Percentiles rank a stretch among this genome's conserved stretches.
These are phyloP conservation scores for Phytophthora litchii DNA, from an alignment of 352 stramenopile species.

Conservation along the genomic window DNA sequence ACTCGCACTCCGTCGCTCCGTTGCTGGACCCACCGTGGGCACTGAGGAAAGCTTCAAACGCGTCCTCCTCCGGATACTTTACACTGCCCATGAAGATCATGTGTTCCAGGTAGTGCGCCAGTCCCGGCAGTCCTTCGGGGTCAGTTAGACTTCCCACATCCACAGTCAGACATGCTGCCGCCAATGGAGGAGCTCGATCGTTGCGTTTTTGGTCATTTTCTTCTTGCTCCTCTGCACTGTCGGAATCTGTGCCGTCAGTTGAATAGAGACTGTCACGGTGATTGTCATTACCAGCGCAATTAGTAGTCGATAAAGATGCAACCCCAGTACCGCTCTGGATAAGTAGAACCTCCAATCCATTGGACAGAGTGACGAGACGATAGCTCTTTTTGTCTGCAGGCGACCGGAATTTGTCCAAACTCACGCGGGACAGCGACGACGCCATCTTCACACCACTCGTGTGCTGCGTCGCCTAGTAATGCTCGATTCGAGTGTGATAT, in stretches of 20 bases:
- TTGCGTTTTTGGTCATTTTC: constrained; percentile 13
- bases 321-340: constrained; percentile 49
- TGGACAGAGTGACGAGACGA: constrained; percentile 62
- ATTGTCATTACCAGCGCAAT: constrained; percentile 1
- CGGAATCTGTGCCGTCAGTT: constrained; percentile 21
- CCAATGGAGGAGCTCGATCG: constrained; percentile 29
- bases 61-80: constrained; percentile 93
- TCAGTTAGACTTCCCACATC: constrained; percentile 67
- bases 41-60: constrained; percentile 89
- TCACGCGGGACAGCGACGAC: constrained; percentile 14
- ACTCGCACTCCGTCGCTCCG: constrained; percentile 90
- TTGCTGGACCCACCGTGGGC: constrained; percentile 90
- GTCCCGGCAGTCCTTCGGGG: constrained; percentile 54
- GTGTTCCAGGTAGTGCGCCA: constrained; percentile 91
- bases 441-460: constrained; percentile 5
- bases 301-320: background rate
- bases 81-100: constrained; percentile 94
- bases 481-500: constrained; percentile 7
- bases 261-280: constrained; percentile 9
- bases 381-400: constrained; percentile 77
- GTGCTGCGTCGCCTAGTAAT: background rate
- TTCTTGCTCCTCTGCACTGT: constrained; percentile 23
- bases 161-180: constrained; percentile 63
- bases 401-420: constrained; percentile 59
- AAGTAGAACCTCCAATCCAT: constrained; percentile 70